Evolutionary conservation across 176 grass and related monocot genomes (phyloP), one percentile per base, ranked within the genome.

Genomic region (Cenchrus americanus): DNA sequence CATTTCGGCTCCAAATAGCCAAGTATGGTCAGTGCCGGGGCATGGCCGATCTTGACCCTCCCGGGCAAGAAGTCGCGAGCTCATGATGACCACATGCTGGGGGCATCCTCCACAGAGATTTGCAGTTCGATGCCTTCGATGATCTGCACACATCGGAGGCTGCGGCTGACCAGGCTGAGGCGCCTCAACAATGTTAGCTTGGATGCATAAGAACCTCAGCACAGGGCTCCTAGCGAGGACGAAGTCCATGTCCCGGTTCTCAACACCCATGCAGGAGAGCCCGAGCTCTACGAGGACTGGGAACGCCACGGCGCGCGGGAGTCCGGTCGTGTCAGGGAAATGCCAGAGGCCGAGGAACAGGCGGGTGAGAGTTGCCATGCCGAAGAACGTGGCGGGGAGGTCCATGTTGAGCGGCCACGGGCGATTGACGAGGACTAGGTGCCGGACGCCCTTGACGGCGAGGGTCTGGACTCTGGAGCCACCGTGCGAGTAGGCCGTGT

Each of bases 181-280:
- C 40, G 66, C 40, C 34, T 42, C 66, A 43, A 30, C 18, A 69
- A 69, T 13, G 8, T 69, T 42, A 12, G 18, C 60, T 13, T 79
- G 60, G 44, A 79, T 30, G 15, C 76, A 79, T 0, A 79, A 60
- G 44, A 10, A 8, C 61, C 30, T 48, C 24, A 79, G 76, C 61
- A 3, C 24, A 60, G 76, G 61, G 76, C 76, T 79, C 76, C 9
- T 79, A 60, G 76, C 24, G 46, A 79, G 24, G 43, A 79, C 24
- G 24, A 79, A 79, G 44, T 65, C 76, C 76, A 79, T 49, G 44
- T 79, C 43, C 15, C 8, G 9, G 76, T 13, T 37, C 41, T 49
- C 60, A 0, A 79, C 49, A 24, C 6, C 44, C 44, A 66, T 44
- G 26, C 13, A 14, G 69, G 14, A 83, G 81, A 62, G 81, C 15